These are phyloP conservation scores for Debaryomyces subglobosus DNA, from an alignment of 1,139 yeast species.

Conservation along the genomic window DNA sequence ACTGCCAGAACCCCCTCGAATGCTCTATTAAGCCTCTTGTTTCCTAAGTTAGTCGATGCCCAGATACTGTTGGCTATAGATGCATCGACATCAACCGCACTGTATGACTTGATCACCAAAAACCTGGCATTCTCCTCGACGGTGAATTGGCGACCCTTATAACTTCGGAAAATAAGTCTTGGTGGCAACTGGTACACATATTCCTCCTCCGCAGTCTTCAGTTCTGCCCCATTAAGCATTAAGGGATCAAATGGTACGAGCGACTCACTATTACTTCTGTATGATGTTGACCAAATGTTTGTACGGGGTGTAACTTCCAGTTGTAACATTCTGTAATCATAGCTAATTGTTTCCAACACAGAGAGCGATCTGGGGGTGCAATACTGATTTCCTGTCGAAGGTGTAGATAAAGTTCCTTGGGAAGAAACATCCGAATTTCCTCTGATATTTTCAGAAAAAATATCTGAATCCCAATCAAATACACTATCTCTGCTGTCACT, in stretches of 20 bases:
- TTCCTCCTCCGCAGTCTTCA: background rate
- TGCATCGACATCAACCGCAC: constrained; percentile 49
- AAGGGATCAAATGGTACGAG: constrained; percentile 6
- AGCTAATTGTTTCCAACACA: constrained; percentile 22
- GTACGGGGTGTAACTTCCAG: constrained; percentile 15
- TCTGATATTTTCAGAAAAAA: background rate
- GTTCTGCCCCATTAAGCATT: background rate
- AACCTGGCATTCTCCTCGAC: constrained; percentile 36
- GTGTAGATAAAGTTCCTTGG: constrained; percentile 7
- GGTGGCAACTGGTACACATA: background rate
- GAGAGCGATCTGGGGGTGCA: constrained; percentile 26
- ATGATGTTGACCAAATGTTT: constrained; percentile 29
- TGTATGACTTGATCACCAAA: constrained; percentile 60
- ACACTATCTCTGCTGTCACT: constrained; percentile 9
- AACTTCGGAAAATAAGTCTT: constrained; percentile 21
- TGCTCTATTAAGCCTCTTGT: constrained; percentile 48
- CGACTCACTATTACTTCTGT: constrained; percentile 10
- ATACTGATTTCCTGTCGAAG: constrained; percentile 5
- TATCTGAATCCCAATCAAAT: constrained; percentile 8
- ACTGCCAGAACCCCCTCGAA: constrained; percentile 17
- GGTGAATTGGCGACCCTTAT: constrained; percentile 23
- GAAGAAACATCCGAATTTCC: constrained; percentile 7
- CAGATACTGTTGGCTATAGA: constrained; percentile 55
- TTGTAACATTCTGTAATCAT: background rate
- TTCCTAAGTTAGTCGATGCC: constrained; percentile 64